These are phyloP conservation scores for Suillus subaureus DNA, from an alignment of 768 basidiomycete genomes.

Conservation along the genomic window DNA sequence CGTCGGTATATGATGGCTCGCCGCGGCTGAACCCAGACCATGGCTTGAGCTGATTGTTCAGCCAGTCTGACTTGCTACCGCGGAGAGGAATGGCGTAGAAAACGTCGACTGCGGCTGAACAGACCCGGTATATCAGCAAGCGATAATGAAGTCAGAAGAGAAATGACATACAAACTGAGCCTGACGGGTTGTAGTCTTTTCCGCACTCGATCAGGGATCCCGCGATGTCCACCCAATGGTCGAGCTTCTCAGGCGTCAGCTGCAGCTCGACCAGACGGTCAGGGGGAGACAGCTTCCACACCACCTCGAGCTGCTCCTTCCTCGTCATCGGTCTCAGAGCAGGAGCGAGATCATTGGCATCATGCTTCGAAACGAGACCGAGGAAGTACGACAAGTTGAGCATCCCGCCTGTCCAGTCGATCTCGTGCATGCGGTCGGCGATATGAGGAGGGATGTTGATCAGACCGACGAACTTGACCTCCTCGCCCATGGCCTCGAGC, in stretches of 20 bases:
- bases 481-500: slow-evolving; percentile 30
- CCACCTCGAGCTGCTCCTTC: slow-evolving; percentile 25
- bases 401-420: slow-evolving; percentile 42
- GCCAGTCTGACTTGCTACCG: slow-evolving; percentile 32
- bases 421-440: slow-evolving; percentile 43
- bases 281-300: slow-evolving; percentile 31
- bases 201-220: slow-evolving; percentile 35
- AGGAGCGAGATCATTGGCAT: slow-evolving; percentile 24
- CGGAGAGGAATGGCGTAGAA: slow-evolving; percentile 31
- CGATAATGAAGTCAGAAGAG: too few species aligned
- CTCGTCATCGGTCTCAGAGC: slow-evolving; percentile 22
- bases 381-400: slow-evolving; percentile 46
- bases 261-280: slow-evolving; percentile 31
- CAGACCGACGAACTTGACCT: slow-evolving; percentile 37
- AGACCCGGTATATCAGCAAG: slow-evolving; percentile 3
- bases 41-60: slow-evolving; percentile 31
- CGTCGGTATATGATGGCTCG: slow-evolving; percentile 27
- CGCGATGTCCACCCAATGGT: slow-evolving; percentile 34
- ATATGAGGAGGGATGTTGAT: slow-evolving; percentile 41
- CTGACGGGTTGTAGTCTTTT: slow-evolving; percentile 26
- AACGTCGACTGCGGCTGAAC: slow-evolving; percentile 23
- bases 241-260: slow-evolving; percentile 24
- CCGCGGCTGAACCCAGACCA: slow-evolving; percentile 27
- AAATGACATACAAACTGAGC: slow-evolving; percentile 29
- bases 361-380: slow-evolving; percentile 33